Evolutionary conservation across 768 basidiomycete species (phyloP).

Genomic region (Hygrocybe punicea): DNA sequence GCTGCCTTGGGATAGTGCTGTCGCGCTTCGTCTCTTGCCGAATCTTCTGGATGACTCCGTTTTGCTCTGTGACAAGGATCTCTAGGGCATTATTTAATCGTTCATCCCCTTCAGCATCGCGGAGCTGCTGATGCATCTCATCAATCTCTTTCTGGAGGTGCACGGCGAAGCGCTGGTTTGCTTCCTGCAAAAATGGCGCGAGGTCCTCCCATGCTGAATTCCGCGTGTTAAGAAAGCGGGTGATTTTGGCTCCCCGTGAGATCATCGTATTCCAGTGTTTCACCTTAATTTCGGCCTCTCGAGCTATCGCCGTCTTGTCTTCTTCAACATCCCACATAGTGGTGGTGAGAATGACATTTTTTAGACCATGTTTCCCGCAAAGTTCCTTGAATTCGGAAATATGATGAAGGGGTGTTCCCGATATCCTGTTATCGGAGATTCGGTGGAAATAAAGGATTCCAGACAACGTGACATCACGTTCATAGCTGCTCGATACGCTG

Average conservation of each 20-base stretch:
- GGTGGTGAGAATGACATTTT: constrained; percentile 10
- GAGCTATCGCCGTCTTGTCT: neutral
- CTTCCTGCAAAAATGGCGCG: neutral
- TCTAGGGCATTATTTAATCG: too few species aligned
- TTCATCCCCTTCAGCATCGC: too few species aligned
- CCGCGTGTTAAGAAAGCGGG: constrained; percentile 5
- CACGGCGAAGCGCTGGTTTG: too few species aligned
- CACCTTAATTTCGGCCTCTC: constrained; percentile 8
- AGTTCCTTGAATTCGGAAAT: constrained; percentile 14
- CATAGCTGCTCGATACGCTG: neutral
- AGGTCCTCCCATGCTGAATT: constrained; percentile 13
- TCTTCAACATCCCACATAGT: constrained; percentile 14
- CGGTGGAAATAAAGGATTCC: constrained; percentile 23
- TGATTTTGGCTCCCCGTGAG: neutral
- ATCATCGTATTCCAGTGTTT: constrained; percentile 9
- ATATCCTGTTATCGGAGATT: constrained; percentile 17
- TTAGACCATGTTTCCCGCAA: constrained; percentile 11
- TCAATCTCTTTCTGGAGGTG: too few species aligned
- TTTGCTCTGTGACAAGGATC: too few species aligned
- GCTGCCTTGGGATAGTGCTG: too few species aligned
- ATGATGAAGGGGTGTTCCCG: constrained; percentile 7
- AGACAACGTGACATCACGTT: constrained; percentile 9
- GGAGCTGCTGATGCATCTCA: too few species aligned
- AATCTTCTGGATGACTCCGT: too few species aligned
- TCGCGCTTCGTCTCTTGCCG: too few species aligned